phyloP scores from a whole-genome alignment of 164 flowering plant genomes.

The Umbilicus rupestris region DNA sequence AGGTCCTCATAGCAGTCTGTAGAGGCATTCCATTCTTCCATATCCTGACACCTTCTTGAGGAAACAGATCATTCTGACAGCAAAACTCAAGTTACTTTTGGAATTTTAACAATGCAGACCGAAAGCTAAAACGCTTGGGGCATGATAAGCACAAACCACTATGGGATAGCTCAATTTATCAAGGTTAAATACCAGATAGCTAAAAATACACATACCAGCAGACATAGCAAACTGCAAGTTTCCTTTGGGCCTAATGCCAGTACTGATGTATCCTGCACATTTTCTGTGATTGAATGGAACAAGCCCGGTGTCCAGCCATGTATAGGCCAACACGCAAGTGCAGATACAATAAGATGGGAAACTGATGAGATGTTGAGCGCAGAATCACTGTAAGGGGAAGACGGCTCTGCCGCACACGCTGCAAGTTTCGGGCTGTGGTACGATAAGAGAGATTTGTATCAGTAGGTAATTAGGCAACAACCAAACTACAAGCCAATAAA shows the following conservation, averaged over 20 bases:
- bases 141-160: not conserved
- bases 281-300: constrained; percentile 60
- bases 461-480: not conserved
- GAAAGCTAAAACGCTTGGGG: not conserved
- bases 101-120: not conserved
- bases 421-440: constrained; percentile 83
- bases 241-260: constrained; percentile 93
- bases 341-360: constrained; percentile 80
- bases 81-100: constrained; percentile 8
- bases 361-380: constrained; percentile 80
- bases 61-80: constrained; percentile 74
- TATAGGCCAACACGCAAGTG: constrained; percentile 88
- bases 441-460: constrained; percentile 12
- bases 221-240: constrained; percentile 77
- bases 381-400: constrained; percentile 59
- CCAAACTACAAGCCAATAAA: not conserved
- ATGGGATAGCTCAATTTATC: not conserved
- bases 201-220: constrained; percentile 47
- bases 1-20: constrained; percentile 53
- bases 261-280: constrained; percentile 57
- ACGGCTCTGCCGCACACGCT: constrained; percentile 71
- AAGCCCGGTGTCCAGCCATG: constrained; percentile 91
- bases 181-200: not conserved
- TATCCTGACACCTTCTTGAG: constrained; percentile 79
- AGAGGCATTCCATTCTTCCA: constrained; percentile 88